phyloP scores from a whole-genome alignment of 2,329 filamentous ascomycete species.

The Thelonectria blattea region DNA sequence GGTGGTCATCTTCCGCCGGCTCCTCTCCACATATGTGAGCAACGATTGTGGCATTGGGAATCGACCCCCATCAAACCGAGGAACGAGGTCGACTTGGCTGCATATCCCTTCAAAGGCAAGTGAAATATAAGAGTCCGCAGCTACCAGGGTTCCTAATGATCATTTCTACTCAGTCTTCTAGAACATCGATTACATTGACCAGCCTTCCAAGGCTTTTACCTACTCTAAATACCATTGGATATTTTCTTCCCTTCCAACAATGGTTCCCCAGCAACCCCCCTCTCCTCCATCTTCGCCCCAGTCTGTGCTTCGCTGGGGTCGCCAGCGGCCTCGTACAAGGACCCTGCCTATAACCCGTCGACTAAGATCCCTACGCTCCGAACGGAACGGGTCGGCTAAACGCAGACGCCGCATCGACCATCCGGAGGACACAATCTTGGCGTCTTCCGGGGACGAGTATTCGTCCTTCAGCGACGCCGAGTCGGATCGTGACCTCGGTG shows the following conservation, averaged over 20 bases:
- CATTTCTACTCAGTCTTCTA: too few species aligned
- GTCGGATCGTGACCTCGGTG: not conserved
- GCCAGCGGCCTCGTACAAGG: not conserved
- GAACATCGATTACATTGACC: too few species aligned
- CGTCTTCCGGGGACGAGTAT: not conserved
- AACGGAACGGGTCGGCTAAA: not conserved
- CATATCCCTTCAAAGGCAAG: too few species aligned
- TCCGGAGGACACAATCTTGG: not conserved
- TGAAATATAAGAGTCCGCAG: too few species aligned
- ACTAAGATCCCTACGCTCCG: not conserved
- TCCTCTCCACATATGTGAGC: too few species aligned
- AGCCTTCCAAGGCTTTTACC: too few species aligned
- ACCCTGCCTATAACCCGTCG: not conserved
- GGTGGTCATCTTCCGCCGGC: too few species aligned
- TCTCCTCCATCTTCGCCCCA: not conserved
- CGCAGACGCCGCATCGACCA: not conserved
- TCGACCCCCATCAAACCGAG: too few species aligned
- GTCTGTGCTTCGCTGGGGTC: not conserved
- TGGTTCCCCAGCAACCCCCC: not conserved
- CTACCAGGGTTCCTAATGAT: too few species aligned
- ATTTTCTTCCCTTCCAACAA: not conserved
- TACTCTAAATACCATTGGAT: too few species aligned
- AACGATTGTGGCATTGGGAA: too few species aligned
- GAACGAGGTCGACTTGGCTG: too few species aligned
- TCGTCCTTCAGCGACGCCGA: not conserved